A percentile compares a stretch with the other conserved stretches of the same genome.
phyloP scores from a whole-genome alignment of 306 rosid genomes.

The Gastrolobium bilobum region DNA sequence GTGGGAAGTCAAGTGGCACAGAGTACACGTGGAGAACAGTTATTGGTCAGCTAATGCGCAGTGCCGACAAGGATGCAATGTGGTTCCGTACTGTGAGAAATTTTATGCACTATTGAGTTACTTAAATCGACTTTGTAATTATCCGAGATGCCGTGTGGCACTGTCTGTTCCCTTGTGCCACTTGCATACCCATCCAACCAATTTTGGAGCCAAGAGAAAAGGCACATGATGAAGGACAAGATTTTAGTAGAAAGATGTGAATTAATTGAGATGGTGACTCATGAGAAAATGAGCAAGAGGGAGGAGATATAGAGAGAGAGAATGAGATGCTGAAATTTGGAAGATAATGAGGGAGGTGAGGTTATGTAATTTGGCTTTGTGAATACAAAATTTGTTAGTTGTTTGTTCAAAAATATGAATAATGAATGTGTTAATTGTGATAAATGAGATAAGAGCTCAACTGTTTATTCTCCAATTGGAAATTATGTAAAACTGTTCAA shows the following conservation, averaged over 20 bases:
- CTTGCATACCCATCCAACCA: constrained; percentile 40
- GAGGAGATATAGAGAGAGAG: not conserved
- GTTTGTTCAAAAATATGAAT: constrained; percentile 32
- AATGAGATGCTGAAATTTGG: not conserved
- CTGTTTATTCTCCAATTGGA: constrained; percentile 2
- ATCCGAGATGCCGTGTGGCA: constrained; percentile 43
- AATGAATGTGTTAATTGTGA: constrained; percentile 28
- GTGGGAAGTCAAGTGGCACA: constrained; percentile 49
- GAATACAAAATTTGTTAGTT: constrained; percentile 44
- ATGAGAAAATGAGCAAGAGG: not conserved
- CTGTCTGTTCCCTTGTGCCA: constrained; percentile 15
- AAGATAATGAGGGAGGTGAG: not conserved
- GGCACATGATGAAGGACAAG: not conserved
- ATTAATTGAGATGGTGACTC: constrained; percentile 23
- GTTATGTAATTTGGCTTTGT: constrained; percentile 38
- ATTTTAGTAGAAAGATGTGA: not conserved
- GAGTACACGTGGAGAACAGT: constrained; percentile 44
- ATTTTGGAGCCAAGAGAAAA: constrained; percentile 37
- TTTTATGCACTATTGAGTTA: not conserved
- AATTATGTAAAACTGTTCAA: not conserved
- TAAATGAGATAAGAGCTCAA: constrained; percentile 3
- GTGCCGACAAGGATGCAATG: constrained; percentile 14
- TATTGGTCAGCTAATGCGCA: constrained; percentile 43
- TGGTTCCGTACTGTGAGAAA: not conserved
- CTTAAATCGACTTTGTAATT: constrained; percentile 50